Evolutionary conservation across 768 basidiomycete genomes (phyloP).

Genomic region (Hydnomerulius pinastri): DNA sequence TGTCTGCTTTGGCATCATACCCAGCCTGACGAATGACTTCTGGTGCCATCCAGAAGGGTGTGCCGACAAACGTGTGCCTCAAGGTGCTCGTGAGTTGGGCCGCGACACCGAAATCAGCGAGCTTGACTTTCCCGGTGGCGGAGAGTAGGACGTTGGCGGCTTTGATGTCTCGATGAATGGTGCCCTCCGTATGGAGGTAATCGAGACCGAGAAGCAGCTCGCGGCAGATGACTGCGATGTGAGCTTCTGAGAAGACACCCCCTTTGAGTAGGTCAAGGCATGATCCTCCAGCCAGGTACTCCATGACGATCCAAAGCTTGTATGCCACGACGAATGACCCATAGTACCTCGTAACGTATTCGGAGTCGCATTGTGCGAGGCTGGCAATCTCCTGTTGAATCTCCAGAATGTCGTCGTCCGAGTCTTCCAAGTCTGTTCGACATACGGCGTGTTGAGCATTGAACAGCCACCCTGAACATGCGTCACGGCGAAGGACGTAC

Average conservation of each 20-base stretch:
- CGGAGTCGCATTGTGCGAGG: constrained; percentile 93
- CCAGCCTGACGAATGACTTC: constrained; percentile 98
- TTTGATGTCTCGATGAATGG: constrained; percentile 99
- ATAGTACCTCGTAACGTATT: constrained; percentile 95
- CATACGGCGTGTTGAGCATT: constrained; percentile 2
- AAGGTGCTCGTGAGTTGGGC: constrained; percentile 94
- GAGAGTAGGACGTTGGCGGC: constrained; percentile 95
- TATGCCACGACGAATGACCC: constrained; percentile 96
- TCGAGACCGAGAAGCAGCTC: constrained; percentile 92
- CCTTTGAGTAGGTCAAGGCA: constrained; percentile 95
- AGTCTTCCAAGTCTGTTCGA: constrained; percentile 86
- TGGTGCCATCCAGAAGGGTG: constrained; percentile 98
- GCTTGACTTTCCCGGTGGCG: constrained; percentile 90
- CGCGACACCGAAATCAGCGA: constrained; percentile 98
- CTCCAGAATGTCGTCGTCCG: constrained; percentile 97
- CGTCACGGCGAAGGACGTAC: constrained; percentile 46
- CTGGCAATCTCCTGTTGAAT: constrained; percentile 99
- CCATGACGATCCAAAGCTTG: constrained; percentile 99
- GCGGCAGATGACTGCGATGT: constrained; percentile 93
- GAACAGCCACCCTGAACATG: constrained; percentile 7
- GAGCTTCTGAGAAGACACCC: constrained; percentile 86
- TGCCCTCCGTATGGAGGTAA: constrained; percentile 94
- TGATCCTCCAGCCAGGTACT: constrained; percentile 98
- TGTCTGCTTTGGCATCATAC: constrained; percentile 94
- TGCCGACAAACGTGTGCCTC: constrained; percentile 96